Base-by-base conservation (phyloP, 176 grass and related monocot species). In the Saccharum spontaneum region DNA sequence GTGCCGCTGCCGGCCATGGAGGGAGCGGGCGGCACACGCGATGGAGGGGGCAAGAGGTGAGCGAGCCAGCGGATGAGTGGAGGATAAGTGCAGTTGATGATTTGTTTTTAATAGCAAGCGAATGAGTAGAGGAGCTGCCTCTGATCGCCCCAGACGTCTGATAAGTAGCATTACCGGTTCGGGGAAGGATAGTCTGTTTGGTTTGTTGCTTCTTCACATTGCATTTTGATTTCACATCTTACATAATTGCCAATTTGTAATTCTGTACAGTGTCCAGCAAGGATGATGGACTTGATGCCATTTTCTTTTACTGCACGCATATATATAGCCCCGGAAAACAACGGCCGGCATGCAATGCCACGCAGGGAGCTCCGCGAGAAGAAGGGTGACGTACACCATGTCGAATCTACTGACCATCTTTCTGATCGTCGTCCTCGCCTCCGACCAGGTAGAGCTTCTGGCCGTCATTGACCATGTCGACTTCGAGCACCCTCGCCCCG, bases 381-480 rank as follows among this genome's bases (percentile, higher is more conserved):
- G 36, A 69, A 40, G 34, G 17, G 15, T 37, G 61, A 64, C 4
- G 34, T 8, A 20, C 54, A 59, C 20, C 23, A 31, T 16, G 3
- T 1, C 15, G 7, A 2, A 24, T 39, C 77, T 50, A 70, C 55
- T 77, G 46, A 10, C 50, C 16, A 50, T 77, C 62, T 44, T 37
- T 66, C 17, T 67, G 20, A 5, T 78, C 79, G 79, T 7, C 49
- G 63, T 86, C 86, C 20, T 87, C 67, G 82, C 45, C 88, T 69
- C 78, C 28, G 64, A 96, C 94, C 17, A 95, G 81, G 73, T 88
- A 94, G 44, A 94, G 60, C 75, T 91, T 92, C 86, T 94, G 97
- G 18, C 88, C 82, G 16, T 96, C 93, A 46, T 8, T 71, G 67
- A 99, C 85, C 82, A 84, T 82, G 82, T 89, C 86, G 11, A 90